Percentiles rank a stretch among this genome's conserved stretches.
These are phyloP conservation scores for Plasmodium berghei DNA, from an alignment of 169 alveolate species.

Conservation along the genomic window DNA sequence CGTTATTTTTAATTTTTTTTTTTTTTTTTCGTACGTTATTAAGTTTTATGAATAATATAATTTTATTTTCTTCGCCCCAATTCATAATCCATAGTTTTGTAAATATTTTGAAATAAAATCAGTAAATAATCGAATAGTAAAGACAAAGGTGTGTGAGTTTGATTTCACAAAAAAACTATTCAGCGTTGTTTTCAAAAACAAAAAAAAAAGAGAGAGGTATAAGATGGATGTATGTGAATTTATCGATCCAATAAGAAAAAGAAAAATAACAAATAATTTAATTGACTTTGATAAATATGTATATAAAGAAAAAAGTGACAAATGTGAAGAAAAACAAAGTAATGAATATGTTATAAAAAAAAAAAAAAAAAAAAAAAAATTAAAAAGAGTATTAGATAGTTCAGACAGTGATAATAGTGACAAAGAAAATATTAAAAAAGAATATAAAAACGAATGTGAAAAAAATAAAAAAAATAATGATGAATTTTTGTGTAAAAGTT, in stretches of 20 bases:
- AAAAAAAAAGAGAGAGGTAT: neutral
- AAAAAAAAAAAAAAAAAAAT: constrained; percentile 59
- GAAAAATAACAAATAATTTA: constrained; percentile 49
- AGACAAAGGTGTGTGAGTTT: too few species aligned
- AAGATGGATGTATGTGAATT: constrained; percentile 72
- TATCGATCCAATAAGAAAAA: constrained; percentile 56
- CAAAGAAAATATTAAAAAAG: neutral
- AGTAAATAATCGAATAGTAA: too few species aligned
- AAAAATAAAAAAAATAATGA: neutral
- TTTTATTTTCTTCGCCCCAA: too few species aligned
- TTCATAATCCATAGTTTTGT: too few species aligned
- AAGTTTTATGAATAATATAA: too few species aligned
- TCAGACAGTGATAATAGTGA: constrained; percentile 38
- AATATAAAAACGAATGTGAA: neutral
- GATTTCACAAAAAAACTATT: too few species aligned
- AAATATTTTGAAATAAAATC: too few species aligned
- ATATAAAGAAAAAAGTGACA: constrained; percentile 38
- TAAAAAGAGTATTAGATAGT: constrained; percentile 50
- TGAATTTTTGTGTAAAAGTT: neutral
- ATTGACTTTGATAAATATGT: constrained; percentile 60
- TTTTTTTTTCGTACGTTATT: too few species aligned
- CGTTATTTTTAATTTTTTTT: too few species aligned
- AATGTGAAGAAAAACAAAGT: constrained; percentile 30
- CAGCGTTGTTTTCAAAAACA: too few species aligned
- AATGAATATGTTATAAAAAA: constrained; percentile 24